Base-by-base conservation (phyloP, 2,329 filamentous ascomycete species). In the Arthrobotrys sphaeroides region DNA sequence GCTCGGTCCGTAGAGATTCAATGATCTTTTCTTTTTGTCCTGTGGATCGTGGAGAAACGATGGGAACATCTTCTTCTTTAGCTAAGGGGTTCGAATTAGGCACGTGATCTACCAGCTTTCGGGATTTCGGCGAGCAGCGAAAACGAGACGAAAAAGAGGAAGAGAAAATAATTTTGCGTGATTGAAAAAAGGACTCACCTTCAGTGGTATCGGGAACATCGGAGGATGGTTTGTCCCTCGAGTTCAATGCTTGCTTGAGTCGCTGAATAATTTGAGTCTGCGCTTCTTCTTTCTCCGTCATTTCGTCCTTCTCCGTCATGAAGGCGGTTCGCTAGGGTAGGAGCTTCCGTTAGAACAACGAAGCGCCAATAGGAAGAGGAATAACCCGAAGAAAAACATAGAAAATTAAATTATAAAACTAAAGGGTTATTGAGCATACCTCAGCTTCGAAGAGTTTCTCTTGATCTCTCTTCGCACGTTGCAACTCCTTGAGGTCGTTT, bases 1-100 rank as follows among this genome's bases (percentile, higher is more conserved):
- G 87, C 82, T 99, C 95, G 24, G 98, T 87, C 68, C 94, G 89
- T 77, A 99, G 86, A 9, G 91, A 93, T 82, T 98, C 94, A 79
- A 99, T 98, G 73, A 97, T 86, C 84, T 96, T 95, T 83, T 99
- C 95, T 83, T 98, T 99, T 82, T 98, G 94, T 79, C 96, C 87
- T 28, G 57, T 61, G 10, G 59, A 47, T 59, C 72, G 36, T 7
- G 59, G 98, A 87, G 47, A 80, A 51, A 61, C 97, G 86, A 82
- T 94, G 96, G 12, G 78, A 74, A 65, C 77, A 61, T 28, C 74
- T 69, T 60, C 77, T 74, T 49, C 76, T 96, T 55, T 55, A 51
- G 89, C 89, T 74, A 85, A 78, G 94, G 42, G 45, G 77, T 49
- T 70, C 77, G 66, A 47, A 49, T 53, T 69, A 62, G 73, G n/a